Evolutionary conservation across 2,329 filamentous ascomycete species (phyloP), one percentile per base, ranked within the genome.

Genomic region (Plectosphaerella plurivora): DNA sequence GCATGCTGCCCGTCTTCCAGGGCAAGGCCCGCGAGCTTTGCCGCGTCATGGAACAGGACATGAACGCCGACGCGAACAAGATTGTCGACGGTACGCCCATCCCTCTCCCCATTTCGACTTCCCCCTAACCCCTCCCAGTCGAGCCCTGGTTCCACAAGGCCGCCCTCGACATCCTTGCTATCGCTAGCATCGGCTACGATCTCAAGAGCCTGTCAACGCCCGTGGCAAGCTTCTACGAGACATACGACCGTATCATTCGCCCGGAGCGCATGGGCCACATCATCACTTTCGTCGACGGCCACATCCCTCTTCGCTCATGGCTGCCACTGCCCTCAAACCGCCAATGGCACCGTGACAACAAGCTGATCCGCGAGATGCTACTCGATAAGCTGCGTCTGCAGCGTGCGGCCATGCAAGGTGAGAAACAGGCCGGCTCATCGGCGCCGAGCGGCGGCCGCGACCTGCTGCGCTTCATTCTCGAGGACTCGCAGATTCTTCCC

Each of bases 251-350:
- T 22, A 54, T 71, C 47, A 65, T 72, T 41, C 62, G 67, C 14
- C 65, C 65, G 16, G 49, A 58, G 0, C 52, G 53, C 1, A 16
- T 65, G 0, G 63, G 65, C 1, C 59, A 64, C 12, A 28, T 71
- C 3, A 60, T 71, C 14, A 60, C 57, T 36, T 61, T 66, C 18
- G 53, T 70, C 14, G 67, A 72, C 46, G 59, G 60, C 15, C 63
- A 63, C 35, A 14, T 69, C 7, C 65, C 64, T 2, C 57, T 70
- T 6, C 63, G 68, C 12, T 53, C 55, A 1, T 66, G 70, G 60
- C 55, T 74, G 4, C 73, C 73, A 0, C 37, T 75, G 1, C 51
- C 68, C 44, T 68, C 69, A 2, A 77, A 76, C 52, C 61, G 58
- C 6, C 58, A 53, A 4, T 75, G 73, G 54, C 54, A 71, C n/a